Evolutionary conservation across 805 yeast genomes (phyloP), one percentile per base, ranked within the genome.

Genomic region (Candida cerambycidarum): DNA sequence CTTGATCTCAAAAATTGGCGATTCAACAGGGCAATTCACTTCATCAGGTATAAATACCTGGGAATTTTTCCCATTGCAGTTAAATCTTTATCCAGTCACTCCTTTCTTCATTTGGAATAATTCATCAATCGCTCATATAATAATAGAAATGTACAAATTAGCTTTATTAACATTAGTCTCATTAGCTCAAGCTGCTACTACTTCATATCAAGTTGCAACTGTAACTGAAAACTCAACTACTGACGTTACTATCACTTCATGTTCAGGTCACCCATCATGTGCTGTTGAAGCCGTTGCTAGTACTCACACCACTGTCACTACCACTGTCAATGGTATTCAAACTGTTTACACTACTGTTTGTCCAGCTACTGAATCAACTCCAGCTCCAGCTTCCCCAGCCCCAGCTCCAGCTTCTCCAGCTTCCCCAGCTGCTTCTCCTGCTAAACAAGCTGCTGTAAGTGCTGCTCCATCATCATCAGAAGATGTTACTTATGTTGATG

Each of bases 401-500:
- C 39, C 51, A 25, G 32, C 54, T 16, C 8, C 23, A 6, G 39
- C 46, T 16, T 42, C 50, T 25, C 32, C 51, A 32, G 38, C 52
- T 21, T 7, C 51, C 31, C 28, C 47, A 19, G 36, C 44, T 13
- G 38, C 51, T 16, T 44, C 46, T 36, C 31, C 43, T n/a, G 29
- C 13, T 25, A 12, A 11, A 7, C 29, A 6, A 7, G 29, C 29
- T 25, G 29, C 29, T 25, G 43, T 51, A 21, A 41, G 45, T 29
- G 51, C 29, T 23, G 50, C 45, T 13, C 48, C 50, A 28, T 25
- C 50, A 27, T 37, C 49, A 12, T 29, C 53, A 15, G 50, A 53
- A 37, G 53, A 45, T 14, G 37, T 52, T 29, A 40, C 41, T n/a
- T 73, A 69, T 56, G 76, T 73, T 40, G 79, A 76, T 51, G 63